Base-by-base conservation (phyloP, 306 rosid genomes). In the Vigna hirtella region DNA sequence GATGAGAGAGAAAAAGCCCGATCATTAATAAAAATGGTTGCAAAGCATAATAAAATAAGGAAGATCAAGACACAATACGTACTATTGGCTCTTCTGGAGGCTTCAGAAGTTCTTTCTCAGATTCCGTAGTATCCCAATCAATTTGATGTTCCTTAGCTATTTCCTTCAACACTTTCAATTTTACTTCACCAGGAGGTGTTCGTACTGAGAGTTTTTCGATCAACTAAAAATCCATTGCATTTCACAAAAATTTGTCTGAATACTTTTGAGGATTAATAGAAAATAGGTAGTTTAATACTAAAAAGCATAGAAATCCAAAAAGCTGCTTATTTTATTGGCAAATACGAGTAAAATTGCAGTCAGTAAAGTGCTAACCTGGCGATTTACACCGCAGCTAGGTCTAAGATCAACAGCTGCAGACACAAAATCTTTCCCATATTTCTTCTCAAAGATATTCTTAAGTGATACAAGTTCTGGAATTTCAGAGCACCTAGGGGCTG, bases 201-300 rank as follows among this genome's bases (percentile, higher is more conserved):
- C 96, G 91, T 49, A 96, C 97, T 0, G 99, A 96, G 80, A 96
- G 99, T 85, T 96, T 96, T 85, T 96, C 99, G 17, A 96, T 93
- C 71, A 96, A 88, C 99, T 96, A 74, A 17, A 42, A 75, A 58
- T 24, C 66, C 71, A 71, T 38, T 49, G 77, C 51, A 73, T 64
- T 67, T 45, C 79, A 63, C 30, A 72, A 72, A 64, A 20, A 70
- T 40, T 42, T 22, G 22, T 4, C 30, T 59, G 4, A 82, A 76
- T 73, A 58, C 57, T 55, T 22, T 15, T 14, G 70, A 48, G 57
- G 64, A 57, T 42, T 51, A 73, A 55, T 28, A 18, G 2, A 70
- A 74, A 36, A 43, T 32, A 36, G 9, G 42, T 36, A 59, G 61
- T 70, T 59, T 26, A 50, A 32, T 20, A 43, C 28, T 40, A 81